Evolutionary conservation across 495 filamentous ascomycete species (phyloP).

Genomic region (Penicillium simplicissimum): DNA sequence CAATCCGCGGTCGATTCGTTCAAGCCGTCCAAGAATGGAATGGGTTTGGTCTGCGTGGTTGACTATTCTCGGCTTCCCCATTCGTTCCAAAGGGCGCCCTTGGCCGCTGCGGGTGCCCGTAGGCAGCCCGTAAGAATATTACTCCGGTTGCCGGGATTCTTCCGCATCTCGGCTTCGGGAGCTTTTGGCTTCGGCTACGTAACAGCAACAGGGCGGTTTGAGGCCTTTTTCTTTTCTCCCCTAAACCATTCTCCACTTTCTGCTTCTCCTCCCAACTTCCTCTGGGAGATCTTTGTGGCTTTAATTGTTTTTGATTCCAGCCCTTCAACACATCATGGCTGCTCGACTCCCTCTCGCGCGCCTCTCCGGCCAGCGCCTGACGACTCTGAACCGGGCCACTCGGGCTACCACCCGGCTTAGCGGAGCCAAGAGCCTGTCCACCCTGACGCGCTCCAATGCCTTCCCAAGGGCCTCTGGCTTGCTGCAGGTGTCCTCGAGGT

Average conservation of each 20-base stretch:
- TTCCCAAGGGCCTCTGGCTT: constrained; percentile 29
- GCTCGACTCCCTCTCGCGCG: constrained; percentile 44
- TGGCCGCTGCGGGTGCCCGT: constrained; percentile 23
- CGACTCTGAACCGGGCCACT: constrained; percentile 32
- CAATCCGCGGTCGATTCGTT: constrained; percentile 13
- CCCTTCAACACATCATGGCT: constrained; percentile 37
- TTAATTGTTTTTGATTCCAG: background rate
- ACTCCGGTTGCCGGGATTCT: constrained; percentile 37
- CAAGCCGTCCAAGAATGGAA: constrained; percentile 12
- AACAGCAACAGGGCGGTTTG: constrained; percentile 23
- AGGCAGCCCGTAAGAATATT: constrained; percentile 41
- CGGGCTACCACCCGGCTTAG: constrained; percentile 28
- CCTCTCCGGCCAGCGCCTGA: constrained; percentile 39
- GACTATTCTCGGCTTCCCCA: constrained; percentile 32
- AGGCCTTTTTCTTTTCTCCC: constrained; percentile 10
- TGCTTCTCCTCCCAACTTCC: constrained; percentile 10
- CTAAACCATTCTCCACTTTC: constrained; percentile 3
- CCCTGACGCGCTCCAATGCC: constrained; percentile 26
- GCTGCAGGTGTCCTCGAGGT: constrained; percentile 35
- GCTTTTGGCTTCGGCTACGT: constrained; percentile 30
- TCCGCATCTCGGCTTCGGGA: constrained; percentile 28
- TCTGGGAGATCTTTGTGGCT: background rate
- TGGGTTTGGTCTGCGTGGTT: constrained; percentile 23
- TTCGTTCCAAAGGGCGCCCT: constrained; percentile 30
- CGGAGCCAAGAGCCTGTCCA: constrained; percentile 28